phyloP scores from a whole-genome alignment of 2,329 filamentous ascomycete species.

The Aspergillus sp. region DNA sequence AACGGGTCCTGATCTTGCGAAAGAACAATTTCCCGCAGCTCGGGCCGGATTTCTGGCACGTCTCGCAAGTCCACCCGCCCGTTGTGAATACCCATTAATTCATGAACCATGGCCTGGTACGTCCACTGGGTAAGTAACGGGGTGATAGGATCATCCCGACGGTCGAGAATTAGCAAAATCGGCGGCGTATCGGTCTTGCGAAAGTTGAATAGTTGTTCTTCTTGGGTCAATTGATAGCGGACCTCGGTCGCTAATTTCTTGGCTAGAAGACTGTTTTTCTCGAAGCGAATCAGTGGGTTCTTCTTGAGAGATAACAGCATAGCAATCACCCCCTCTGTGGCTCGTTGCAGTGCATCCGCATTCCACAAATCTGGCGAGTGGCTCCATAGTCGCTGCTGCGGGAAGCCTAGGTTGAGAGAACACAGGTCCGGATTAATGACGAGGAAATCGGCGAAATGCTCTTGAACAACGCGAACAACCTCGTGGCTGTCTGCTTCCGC shows the following conservation, averaged over 20 bases:
- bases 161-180: slow-evolving; percentile 84
- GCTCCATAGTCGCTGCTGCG: slow-evolving; percentile 77
- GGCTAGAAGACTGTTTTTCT: slow-evolving; percentile 83
- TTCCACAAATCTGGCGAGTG: slow-evolving; percentile 85
- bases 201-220: slow-evolving; percentile 96
- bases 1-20: slow-evolving; percentile 98
- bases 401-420: slow-evolving; percentile 71
- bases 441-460: slow-evolving; percentile 94
- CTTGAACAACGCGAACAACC: slow-evolving; percentile 89
- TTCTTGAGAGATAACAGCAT: slow-evolving; percentile 89
- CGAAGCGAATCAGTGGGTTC: slow-evolving; percentile 89
- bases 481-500: slow-evolving; percentile 98
- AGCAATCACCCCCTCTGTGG: slow-evolving; percentile 83
- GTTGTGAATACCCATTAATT: slow-evolving; percentile 88
- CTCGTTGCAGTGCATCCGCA: slow-evolving; percentile 78
- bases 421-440: slow-evolving; percentile 95
- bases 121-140: slow-evolving; percentile 97
- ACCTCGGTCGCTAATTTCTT: slow-evolving; percentile 94
- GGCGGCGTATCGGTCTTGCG: slow-evolving; percentile 91
- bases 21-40: slow-evolving; percentile 89
- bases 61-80: slow-evolving; percentile 87
- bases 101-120: slow-evolving; percentile 99
- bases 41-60: slow-evolving; percentile 79
- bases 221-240: slow-evolving; percentile 88
- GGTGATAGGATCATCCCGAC: slow-evolving; percentile 91